Evolutionary conservation across 2,329 filamentous ascomycete genomes (phyloP), one percentile per base, ranked within the genome.

Genomic region (Metarhizium guizhouense): DNA sequence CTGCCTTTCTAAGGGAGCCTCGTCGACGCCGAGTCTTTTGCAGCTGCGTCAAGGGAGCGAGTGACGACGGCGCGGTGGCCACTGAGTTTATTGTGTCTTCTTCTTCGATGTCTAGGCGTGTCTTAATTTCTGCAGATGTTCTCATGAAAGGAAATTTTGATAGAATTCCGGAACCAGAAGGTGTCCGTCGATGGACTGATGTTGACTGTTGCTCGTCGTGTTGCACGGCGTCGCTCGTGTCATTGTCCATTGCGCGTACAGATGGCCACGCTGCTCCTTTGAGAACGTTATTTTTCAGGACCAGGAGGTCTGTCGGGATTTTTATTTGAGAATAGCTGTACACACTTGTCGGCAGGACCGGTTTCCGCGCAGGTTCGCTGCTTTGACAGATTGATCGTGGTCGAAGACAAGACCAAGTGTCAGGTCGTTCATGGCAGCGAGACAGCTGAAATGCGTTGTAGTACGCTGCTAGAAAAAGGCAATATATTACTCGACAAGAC

Each of bases 1-100:
- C 91, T 11, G 89, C 90, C 71, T 96, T 96, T 57, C 92, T 82
- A 68, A 96, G 76, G 11, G 92, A 96, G 4, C 90, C 91, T 67
- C 88, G 88, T 57, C 92, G 83, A 63, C 85, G 85, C 55, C 90
- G 80, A 70, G 62, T 78, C 74, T 70, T 78, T 67, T 70, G 76
- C 65, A 71, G 76, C 64, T 73, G 73, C 50, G 64, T 40, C n/a
- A 56, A 42, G 11, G 56, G 51, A 51, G 50, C 45, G 62, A 40
- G 66, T 62, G 56, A 61, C 68, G 51, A 61, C 64, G 56, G 65
- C 67, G 56, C 63, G 61, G 56, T 63, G 65, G 48, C 60, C 49
- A 59, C 64, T 51, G 58, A 52, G 45, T 54, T 18, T 18, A 53
- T 42, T 18, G 47, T 45, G 10, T 58, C 56, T 62, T 62, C 72